Base-by-base conservation (phyloP, 495 filamentous ascomycete genomes). In the Penicillium dipodomyicola region DNA sequence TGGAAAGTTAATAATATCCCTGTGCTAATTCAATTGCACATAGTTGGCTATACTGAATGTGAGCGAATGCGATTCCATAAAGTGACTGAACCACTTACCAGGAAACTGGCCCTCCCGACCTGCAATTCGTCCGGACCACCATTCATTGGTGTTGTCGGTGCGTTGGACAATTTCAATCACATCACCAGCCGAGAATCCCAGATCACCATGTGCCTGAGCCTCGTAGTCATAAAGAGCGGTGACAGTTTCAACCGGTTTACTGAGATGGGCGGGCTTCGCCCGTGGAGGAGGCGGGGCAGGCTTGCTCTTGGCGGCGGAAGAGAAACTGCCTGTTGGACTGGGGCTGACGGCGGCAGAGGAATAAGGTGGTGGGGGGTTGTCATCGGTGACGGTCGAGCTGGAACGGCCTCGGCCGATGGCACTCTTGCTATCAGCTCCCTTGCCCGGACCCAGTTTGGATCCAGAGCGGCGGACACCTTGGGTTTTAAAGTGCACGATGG, bases 151-250 rank as follows among this genome's bases (percentile, higher is more conserved):
- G 60, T 95, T 96, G 15, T 77, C 77, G 12, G 92, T 96, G 44
- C 89, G 80, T 58, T 81, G 78, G 12, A 90, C 68, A 54, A 99
- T 90, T 69, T 97, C 92, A 63, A 99, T 97, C 27, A 89, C 75
- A 57, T 99, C 95, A 4, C 94, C 95, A 1, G 90, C 84, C 4
- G 80, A 83, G 68, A 99, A 99, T 65, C 89, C 95, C 51, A 99
- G 78, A 69, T 99, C 94, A 1, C 92, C 91, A 53, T 96, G 92
- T 3, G 92, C 92, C 65, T 97, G 92, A 19, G 94, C 94, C 59
- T 96, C 90, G 67, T 96, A 99, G 67, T 97, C 94, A 65, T 97
- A 98, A 48, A 96, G 70, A 15, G 91, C 91, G 11, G 86, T 91
- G 27, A 85, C 91, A 6, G 83, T 92, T 72, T 97, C 92, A 6